Base-by-base conservation (phyloP, 2,329 filamentous ascomycete species). In the Samsoniella hepiali region DNA sequence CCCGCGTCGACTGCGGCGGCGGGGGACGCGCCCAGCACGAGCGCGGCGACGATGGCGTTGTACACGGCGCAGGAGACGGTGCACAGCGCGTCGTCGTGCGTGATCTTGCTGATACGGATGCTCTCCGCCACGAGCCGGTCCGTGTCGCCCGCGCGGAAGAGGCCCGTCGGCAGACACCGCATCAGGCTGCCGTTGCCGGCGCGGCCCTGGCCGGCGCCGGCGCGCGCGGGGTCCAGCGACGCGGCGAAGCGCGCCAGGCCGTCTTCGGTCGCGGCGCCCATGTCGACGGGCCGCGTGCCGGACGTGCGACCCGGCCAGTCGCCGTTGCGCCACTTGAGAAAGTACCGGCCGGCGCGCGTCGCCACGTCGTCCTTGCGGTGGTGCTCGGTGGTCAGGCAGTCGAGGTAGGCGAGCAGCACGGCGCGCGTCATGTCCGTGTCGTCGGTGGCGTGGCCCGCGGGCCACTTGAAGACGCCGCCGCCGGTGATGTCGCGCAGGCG, bases 151-250 rank as follows among this genome's bases (percentile, higher is more conserved):
- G 15, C 27, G 36, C 73, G 71, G 58, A 82, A 80, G 15, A 81
- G 67, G 0, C 70, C 79, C 0, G 78, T 81, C 0, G 80, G 75
- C 1, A 82, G 71, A 65, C 80, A 82, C 3, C 80, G 73, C 80
- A 82, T 82, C 65, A 82, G 67, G 42, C 75, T 78, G 5, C 80
- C 79, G 60, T 82, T 81, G 15, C 80, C 80, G 0, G 77, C 76
- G 7, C 67, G 67, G 3, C 75, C 77, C 2, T 65, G 54, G 0
- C 79, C 80, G 0, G 77, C 76, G 4, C 79, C 79, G 0, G 72
- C 71, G 0, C 53, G 68, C 2, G 67, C 68, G 5, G 72, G 72
- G 58, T 81, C 72, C 3, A 65, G 45, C 0, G 68, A 67, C 6
- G 49, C 7, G 50, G 67, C 45, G 62, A 75, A 81, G 1, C 44